These are phyloP conservation scores for Macrolepiota fuliginosa DNA, from an alignment of 768 basidiomycete species.

Conservation along the genomic window DNA sequence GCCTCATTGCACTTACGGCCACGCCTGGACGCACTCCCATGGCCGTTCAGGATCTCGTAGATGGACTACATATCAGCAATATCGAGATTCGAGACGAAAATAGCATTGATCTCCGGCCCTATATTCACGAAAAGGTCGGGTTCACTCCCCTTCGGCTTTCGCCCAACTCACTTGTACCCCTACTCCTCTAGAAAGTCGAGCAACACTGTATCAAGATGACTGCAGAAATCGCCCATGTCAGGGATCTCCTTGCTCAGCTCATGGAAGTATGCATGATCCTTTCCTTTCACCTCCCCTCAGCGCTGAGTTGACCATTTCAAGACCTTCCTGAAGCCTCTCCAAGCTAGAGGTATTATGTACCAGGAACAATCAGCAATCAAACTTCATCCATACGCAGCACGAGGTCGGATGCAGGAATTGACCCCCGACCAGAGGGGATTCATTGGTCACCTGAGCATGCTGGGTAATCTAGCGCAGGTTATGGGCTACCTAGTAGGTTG, in stretches of 20 bases:
- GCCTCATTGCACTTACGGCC: slow-evolving; percentile 90
- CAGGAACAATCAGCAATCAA: slow-evolving; percentile 36
- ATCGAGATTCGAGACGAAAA: slow-evolving; percentile 94
- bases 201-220: slow-evolving; percentile 78
- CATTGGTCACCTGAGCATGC: slow-evolving; percentile 44
- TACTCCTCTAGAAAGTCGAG: slow-evolving; percentile 54
- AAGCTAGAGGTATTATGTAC: slow-evolving; percentile 23
- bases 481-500: slow-evolving; percentile 83
- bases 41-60: slow-evolving; percentile 88
- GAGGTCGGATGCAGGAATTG: slow-evolving; percentile 38
- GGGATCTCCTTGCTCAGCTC: slow-evolving; percentile 62
- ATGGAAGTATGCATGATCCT: slow-evolving; percentile 60
- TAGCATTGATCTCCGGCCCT: slow-evolving; percentile 81
- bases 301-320: slow-evolving; percentile 15
- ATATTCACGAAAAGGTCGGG: slow-evolving; percentile 82
- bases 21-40: slow-evolving; percentile 88
- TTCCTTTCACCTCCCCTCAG: background rate
- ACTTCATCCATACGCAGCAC: slow-evolving; percentile 44
- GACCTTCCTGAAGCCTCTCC: slow-evolving; percentile 21
- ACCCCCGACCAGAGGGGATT: slow-evolving; percentile 44
- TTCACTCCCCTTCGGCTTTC: background rate
- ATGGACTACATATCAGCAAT: slow-evolving; percentile 89
- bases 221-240: slow-evolving; percentile 60
- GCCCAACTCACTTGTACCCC: background rate
- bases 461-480: slow-evolving; percentile 66